A percentile compares a stretch with the other conserved stretches of the same genome.
phyloP scores from a whole-genome alignment of 1,284 basidiomycete species.

The Trichosporon sp. region DNA sequence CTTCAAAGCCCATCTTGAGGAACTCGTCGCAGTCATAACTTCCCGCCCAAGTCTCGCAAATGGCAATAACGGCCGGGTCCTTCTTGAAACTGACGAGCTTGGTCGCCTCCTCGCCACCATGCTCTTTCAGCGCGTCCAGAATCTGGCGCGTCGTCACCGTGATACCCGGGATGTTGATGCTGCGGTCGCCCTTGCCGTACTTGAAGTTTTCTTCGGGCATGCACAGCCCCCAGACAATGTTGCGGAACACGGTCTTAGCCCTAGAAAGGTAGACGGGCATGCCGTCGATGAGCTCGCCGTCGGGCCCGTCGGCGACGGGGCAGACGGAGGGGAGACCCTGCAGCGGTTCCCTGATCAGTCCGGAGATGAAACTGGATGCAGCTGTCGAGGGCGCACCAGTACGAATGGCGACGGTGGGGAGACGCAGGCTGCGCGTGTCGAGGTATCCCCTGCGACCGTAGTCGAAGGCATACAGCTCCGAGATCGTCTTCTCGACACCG shows the following conservation, averaged over 20 bases:
- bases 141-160: constrained; percentile 55
- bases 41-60: constrained; percentile 56
- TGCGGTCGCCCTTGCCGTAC: constrained; percentile 41
- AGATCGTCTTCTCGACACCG: constrained; percentile 64
- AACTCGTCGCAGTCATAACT: constrained; percentile 49
- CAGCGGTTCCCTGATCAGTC: constrained; percentile 68
- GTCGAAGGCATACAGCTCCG: constrained; percentile 68
- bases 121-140: constrained; percentile 50
- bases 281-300: constrained; percentile 55
- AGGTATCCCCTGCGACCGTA: constrained; percentile 66
- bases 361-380: constrained; percentile 67
- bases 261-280: constrained; percentile 64
- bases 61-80: constrained; percentile 53
- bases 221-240: constrained; percentile 55
- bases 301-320: constrained; percentile 58
- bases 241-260: constrained; percentile 59
- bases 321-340: constrained; percentile 62
- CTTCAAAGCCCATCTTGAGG: constrained; percentile 51
- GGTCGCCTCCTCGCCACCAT: constrained; percentile 49
- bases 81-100: constrained; percentile 54
- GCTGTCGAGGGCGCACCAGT: constrained; percentile 64
- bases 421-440: constrained; percentile 65
- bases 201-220: constrained; percentile 51
- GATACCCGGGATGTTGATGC: constrained; percentile 57
- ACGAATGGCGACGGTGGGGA: constrained; percentile 67